Percentiles rank a stretch among this genome's conserved stretches.
These are phyloP conservation scores for Cichorium intybus DNA, from an alignment of 140 eudicot genomes.

Conservation along the genomic window DNA sequence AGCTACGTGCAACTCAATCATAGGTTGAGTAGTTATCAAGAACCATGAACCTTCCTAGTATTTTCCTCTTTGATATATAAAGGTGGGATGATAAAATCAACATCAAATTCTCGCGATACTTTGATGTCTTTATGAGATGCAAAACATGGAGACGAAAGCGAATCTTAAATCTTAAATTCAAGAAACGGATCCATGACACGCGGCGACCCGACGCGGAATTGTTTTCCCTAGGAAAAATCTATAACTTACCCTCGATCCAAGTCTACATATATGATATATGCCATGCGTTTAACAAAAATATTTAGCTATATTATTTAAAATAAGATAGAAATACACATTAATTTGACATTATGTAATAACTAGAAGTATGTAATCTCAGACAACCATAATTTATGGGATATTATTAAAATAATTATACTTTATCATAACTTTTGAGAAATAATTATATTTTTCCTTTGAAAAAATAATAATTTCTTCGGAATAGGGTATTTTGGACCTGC, in stretches of 20 bases:
- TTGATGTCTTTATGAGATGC: neutral
- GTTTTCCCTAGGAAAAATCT: neutral
- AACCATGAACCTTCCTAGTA: neutral
- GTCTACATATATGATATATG: neutral
- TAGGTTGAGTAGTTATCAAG: neutral
- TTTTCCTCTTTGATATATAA: neutral
- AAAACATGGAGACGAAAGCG: too few species aligned
- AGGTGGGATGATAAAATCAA: neutral
- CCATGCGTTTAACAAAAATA: neutral
- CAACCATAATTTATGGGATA: too few species aligned
- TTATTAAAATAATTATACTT: too few species aligned
- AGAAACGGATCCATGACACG: neutral
- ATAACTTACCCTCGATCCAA: neutral
- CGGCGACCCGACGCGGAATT: constrained; percentile 7
- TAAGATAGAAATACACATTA: too few species aligned
- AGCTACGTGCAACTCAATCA: neutral
- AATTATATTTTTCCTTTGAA: too few species aligned
- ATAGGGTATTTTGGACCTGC: too few species aligned
- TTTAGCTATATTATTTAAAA: neutral
- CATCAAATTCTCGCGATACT: neutral
- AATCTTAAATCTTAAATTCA: too few species aligned
- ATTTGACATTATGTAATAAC: too few species aligned
- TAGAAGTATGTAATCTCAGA: too few species aligned
- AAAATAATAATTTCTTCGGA: too few species aligned
- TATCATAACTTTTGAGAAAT: too few species aligned